Base-by-base conservation (phyloP, 176 grass and related monocot genomes). In the Triticum turgidum region DNA sequence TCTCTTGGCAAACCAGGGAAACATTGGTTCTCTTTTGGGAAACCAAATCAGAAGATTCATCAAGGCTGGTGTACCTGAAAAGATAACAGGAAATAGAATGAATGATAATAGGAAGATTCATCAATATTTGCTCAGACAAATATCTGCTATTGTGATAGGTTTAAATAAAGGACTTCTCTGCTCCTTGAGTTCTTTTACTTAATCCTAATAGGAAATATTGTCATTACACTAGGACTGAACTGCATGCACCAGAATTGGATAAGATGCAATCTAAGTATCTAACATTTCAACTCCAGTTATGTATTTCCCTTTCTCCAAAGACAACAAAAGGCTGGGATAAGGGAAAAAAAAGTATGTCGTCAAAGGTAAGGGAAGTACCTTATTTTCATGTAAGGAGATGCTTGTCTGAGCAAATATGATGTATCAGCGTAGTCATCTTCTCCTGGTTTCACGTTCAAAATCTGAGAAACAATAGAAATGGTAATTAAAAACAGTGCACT, bases 361-460 rank as follows among this genome's bases (percentile, higher is more conserved):
- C 35, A 34, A 3, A 34, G 33, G 34, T 32, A 91, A 83, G 18
- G 30, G 27, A 7, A 61, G 37, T 95, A 98, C 95, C 90, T 98
- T 84, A 98, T 95, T 98, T 95, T 98, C 95, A 98, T 98, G 86
- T 95, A 98, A 44, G 93, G 95, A 85, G 95, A 94, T 92, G 95
- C 95, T 81, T 98, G 93, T 93, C 95, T 95, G 37, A 98, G 86
- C 67, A 98, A 88, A 95, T 90, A 98, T 73, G 95, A 95, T 68
- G 95, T 90, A 83, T 98, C 95, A 10, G 81, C 62, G 83, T 95
- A 98, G 90, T 98, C 95, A 76, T 93, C 89, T 74, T 95, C 91
- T 33, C 89, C 95, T 44, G 83, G 91, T 89, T 98, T 98, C 80
- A 95, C 91, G n/a, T 87, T 98, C 69, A 98, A 80, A 78, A 98